These are phyloP conservation scores for Paracamarosporium sp. DNA, from an alignment of 2,329 filamentous ascomycete genomes.

Conservation along the genomic window DNA sequence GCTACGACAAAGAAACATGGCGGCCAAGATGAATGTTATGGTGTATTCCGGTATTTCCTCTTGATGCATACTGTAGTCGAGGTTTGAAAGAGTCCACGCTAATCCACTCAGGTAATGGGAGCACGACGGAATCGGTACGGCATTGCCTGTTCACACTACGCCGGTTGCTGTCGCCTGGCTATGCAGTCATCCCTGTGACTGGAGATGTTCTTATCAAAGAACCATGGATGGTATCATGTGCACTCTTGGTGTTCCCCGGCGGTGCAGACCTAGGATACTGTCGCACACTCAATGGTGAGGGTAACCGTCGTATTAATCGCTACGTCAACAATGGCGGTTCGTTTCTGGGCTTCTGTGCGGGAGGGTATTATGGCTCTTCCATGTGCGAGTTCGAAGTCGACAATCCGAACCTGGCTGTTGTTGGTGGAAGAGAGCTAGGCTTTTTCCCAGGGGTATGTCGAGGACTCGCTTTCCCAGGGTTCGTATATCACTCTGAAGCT, in stretches of 20 bases:
- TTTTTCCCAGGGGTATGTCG: slow-evolving; percentile 90
- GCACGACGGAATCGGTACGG: slow-evolving; percentile 84
- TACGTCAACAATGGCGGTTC: slow-evolving; percentile 85
- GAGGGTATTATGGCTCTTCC: slow-evolving; percentile 85
- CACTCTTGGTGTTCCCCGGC: slow-evolving; percentile 88
- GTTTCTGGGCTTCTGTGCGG: slow-evolving; percentile 92
- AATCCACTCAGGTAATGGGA: slow-evolving; percentile 72
- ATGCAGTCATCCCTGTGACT: slow-evolving; percentile 87
- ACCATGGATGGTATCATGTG: slow-evolving; percentile 87
- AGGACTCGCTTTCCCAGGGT: slow-evolving; percentile 86
- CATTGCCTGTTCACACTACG: slow-evolving; percentile 89
- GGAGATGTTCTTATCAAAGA: slow-evolving; percentile 84
- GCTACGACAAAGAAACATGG: slow-evolving; percentile 57
- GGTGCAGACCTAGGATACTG: slow-evolving; percentile 95
- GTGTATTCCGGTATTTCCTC: slow-evolving; percentile 79
- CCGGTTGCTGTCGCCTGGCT: slow-evolving; percentile 84
- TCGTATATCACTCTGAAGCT: slow-evolving; percentile 86
- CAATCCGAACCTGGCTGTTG: slow-evolving; percentile 79
- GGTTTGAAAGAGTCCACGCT: not conserved
- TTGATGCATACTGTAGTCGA: not conserved
- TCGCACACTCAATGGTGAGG: slow-evolving; percentile 82
- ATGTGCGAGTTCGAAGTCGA: slow-evolving; percentile 93
- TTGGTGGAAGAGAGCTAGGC: slow-evolving; percentile 81
- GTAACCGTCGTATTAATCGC: slow-evolving; percentile 82
- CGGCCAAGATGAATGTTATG: slow-evolving; percentile 81